Evolutionary conservation across 768 basidiomycete genomes (phyloP), one percentile per base, ranked within the genome.

Genomic region (Boletus coccyginus): DNA sequence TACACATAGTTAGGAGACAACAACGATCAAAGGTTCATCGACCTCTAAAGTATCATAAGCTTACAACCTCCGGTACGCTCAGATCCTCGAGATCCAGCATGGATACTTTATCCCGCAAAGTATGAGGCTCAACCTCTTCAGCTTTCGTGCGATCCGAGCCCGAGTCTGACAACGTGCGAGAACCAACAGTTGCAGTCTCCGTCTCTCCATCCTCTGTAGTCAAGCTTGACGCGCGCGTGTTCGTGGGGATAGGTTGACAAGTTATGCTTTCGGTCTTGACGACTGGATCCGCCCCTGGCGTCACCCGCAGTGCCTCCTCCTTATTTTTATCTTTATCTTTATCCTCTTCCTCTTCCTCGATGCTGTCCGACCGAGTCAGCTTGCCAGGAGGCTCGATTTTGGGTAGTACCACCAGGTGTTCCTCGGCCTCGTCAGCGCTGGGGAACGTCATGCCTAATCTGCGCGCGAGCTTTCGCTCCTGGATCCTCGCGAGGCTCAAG

Each of bases 391-490:
- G 59, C 7, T 62, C 48, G 35, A 67, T 67, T 31, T 60, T 57
- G 39, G 60, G 66, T 6, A 69, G 44, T 14, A 48, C 52, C 48
- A 62, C 58, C 45, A 53, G 61, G 17, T 50, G 57, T 48, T 62
- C 62, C 24, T 62, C 59, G 11, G 41, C 52, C 33, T 53, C 60
- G 29, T 45, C 0, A 4, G 50, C 43, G n/a, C 51, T 42, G 14
- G 70, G 61, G 45, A 64, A 61, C 40, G 56, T 50, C 50, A 73
- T 48, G 6, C 70, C 70, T 66, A 70, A 60, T 31, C 70, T 55
- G 29, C 70, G 70, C 11, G 70, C 70, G 31, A 66, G 59, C 57
- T 72, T 72, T 40, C 71, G 68, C 49, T 72, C 72, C 11, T 52
- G 69, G 52, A 72, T 68, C 46, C 59, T 63, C 38, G 70, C 58